Percentiles rank a stretch among this genome's conserved stretches.
phyloP scores from a whole-genome alignment of 2,329 filamentous ascomycete genomes.

The Talaromyces sp. region DNA sequence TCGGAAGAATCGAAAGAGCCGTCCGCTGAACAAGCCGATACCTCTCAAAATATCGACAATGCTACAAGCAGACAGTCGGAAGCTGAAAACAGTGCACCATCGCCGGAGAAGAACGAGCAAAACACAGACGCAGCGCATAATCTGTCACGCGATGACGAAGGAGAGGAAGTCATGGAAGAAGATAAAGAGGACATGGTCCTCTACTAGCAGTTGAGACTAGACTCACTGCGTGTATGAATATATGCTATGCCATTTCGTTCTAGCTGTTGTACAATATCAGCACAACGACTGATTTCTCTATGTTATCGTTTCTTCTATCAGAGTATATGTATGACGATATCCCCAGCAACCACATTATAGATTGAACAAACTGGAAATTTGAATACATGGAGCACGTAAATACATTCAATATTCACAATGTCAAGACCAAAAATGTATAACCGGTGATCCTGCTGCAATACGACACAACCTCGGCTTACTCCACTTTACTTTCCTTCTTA shows the following conservation, averaged over 20 bases:
- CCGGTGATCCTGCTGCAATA: neutral
- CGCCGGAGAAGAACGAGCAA: slow-evolving; percentile 29
- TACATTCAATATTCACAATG: neutral
- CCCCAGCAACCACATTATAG: neutral
- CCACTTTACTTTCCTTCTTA: neutral
- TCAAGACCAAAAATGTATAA: neutral
- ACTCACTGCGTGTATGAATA: neutral
- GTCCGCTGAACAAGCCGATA: slow-evolving; percentile 40
- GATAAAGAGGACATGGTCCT: slow-evolving; percentile 89
- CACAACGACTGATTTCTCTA: neutral
- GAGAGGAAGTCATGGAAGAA: slow-evolving; percentile 74
- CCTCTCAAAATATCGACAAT: slow-evolving; percentile 20
- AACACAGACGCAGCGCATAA: slow-evolving; percentile 37
- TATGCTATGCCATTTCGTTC: neutral
- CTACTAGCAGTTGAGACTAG: slow-evolving; percentile 53
- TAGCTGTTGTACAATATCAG: neutral
- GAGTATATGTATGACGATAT: neutral
- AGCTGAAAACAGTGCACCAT: slow-evolving; percentile 20
- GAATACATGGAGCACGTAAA: neutral
- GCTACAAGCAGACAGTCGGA: slow-evolving; percentile 21
- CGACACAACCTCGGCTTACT: slow-evolving; percentile 6
- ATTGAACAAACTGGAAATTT: too few relatives aligned
- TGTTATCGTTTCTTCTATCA: neutral
- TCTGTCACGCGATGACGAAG: slow-evolving; percentile 59
- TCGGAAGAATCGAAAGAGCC: slow-evolving; percentile 32